Evolutionary conservation across 805 yeast species (phyloP), one percentile per base, ranked within the genome.

Genomic region (Kodamaea laetipori): DNA sequence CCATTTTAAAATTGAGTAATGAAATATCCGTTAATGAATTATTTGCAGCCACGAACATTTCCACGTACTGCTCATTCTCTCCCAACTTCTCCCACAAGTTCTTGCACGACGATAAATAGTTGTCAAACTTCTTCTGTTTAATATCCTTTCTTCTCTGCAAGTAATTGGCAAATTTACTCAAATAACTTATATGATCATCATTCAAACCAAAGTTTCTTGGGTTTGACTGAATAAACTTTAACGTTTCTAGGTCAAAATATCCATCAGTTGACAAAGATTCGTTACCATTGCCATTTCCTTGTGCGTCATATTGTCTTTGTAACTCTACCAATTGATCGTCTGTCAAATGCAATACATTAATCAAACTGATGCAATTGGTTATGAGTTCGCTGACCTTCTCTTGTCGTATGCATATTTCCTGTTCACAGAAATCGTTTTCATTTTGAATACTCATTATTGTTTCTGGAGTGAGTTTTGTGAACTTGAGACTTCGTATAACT

Each of bases 1-100:
- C 90, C 19, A 51, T 49, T 41, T 77, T 73, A 47, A 82, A 78
- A 17, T 76, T 77, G 12, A 61, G 52, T n/a, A 87, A 50, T 1
- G 80, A 71, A 1, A 54, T 39, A 18, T 67, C 64, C 2, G 81
- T 76, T 16, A 86, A 61, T 4, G 74, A 68, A 12, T 66, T 61
- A 49, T 84, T 79, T 0, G 56, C 48, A 31, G 53, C 57, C n/a
- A 76, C 47, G 50, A 85, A 83, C 0, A 56, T 52, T 7, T 61
- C 63, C n/a, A 69, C 56, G 41, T 68, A 65, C 0, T 64, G 58
- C 6, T 62, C 50, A 21, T 73, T 73, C 48, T 82, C 80, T 10
- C 75, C 74, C 5, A 85, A 65, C 51, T 76, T 80, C 1, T 52
- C 57, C 90, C 90, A 84, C 24, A 85, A 61, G 5, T 54, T 53